A percentile compares a stretch with the other conserved stretches of the same genome.
Evolutionary conservation across 495 filamentous ascomycete genomes (phyloP).

Genomic region (Parmelia sp.): DNA sequence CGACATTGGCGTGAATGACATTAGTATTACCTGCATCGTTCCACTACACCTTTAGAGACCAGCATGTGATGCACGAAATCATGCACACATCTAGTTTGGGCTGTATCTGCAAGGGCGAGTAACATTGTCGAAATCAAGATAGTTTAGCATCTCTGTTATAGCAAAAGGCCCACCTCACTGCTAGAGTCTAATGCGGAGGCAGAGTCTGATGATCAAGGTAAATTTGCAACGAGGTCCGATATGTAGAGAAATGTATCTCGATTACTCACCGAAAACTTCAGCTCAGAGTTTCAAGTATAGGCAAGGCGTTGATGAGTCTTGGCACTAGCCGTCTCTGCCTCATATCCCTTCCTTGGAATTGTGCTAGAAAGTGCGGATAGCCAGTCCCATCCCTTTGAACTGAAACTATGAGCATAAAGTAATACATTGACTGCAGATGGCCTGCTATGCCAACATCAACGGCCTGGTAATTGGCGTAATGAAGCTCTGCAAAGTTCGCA

Average conservation of each 20-base stretch:
- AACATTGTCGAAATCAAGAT: background rate
- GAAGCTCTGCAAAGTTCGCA: background rate
- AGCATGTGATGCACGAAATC: background rate
- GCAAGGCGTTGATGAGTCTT: no score
- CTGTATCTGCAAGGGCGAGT: no score
- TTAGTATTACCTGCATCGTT: background rate
- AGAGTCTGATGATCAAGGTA: background rate
- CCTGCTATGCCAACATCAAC: background rate
- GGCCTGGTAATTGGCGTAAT: background rate
- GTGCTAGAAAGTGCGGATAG: background rate
- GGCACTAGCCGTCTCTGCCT: background rate
- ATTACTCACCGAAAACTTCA: background rate
- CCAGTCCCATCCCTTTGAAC: background rate
- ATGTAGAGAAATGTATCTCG: background rate
- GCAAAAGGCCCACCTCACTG: background rate
- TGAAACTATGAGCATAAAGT: background rate
- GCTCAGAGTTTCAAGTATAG: no score
- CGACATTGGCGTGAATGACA: background rate
- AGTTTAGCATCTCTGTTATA: background rate
- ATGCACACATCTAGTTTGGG: background rate
- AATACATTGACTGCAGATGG: background rate
- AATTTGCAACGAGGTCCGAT: background rate
- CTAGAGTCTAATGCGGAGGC: background rate
- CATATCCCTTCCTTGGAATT: background rate
- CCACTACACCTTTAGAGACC: background rate